These are phyloP conservation scores for Camelina sativa DNA, from an alignment of 345 rosid species.

Conservation along the genomic window DNA sequence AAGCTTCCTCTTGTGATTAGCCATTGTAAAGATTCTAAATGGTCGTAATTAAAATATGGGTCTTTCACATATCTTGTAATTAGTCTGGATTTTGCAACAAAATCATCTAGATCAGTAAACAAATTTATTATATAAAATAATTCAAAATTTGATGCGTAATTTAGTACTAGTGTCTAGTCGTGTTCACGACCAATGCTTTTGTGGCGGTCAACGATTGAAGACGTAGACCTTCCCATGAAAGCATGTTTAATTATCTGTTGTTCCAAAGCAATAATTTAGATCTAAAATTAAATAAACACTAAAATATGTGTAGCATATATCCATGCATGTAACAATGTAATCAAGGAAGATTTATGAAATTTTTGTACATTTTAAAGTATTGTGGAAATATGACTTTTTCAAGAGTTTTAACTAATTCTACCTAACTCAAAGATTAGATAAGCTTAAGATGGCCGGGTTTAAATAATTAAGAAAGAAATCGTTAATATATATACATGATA, in stretches of 20 bases:
- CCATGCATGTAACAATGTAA: background rate
- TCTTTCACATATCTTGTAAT: background rate
- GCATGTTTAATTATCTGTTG: background rate
- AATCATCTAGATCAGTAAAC: background rate
- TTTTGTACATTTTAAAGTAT: background rate
- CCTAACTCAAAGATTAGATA: too few relatives aligned
- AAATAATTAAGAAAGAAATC: background rate
- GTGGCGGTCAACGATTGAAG: conserved; percentile 39
- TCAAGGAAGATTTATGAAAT: background rate
- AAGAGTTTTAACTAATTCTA: too few relatives aligned
- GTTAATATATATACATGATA: background rate
- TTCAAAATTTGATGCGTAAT: conserved; percentile 8
- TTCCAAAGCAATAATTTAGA: conserved; percentile 35
- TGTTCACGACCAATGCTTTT: conserved; percentile 45
- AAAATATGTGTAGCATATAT: conserved; percentile 1
- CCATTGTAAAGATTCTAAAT: background rate
- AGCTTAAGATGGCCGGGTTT: background rate
- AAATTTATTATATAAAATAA: background rate
- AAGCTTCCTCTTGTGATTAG: background rate
- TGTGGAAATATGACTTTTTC: background rate
- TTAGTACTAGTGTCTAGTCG: conserved; percentile 37
- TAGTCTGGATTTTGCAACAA: background rate
- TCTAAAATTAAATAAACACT: background rate
- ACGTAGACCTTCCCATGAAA: conserved; percentile 37
- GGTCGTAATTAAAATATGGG: background rate